Evolutionary conservation across 768 basidiomycete species (phyloP).

Genomic region (Podaxis mareebaensis): DNA sequence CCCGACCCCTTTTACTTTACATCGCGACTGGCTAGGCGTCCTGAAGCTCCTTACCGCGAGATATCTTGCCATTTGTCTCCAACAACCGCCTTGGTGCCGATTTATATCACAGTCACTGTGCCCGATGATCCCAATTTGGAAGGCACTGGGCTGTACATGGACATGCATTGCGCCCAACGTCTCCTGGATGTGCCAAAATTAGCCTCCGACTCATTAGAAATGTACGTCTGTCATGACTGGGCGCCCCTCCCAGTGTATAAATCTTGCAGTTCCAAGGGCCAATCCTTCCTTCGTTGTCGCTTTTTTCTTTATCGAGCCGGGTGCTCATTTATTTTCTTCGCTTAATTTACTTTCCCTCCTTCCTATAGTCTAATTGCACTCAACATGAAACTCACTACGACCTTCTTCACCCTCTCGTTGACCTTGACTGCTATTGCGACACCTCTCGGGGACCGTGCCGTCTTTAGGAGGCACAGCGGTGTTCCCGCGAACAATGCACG

Average conservation of each 20-base stretch:
- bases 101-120: not conserved
- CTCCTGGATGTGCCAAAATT: not conserved
- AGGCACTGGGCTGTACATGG: not conserved
- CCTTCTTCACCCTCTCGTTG: constrained; percentile 29
- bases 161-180: constrained; percentile 6
- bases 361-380: not conserved
- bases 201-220: not conserved
- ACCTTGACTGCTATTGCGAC: constrained; percentile 30
- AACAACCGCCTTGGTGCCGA: not conserved
- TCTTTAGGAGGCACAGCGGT: constrained; percentile 32
- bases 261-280: constrained; percentile 1
- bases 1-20: not conserved
- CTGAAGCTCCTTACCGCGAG: not conserved
- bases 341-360: constrained; percentile 11
- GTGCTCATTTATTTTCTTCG: constrained; percentile 32
- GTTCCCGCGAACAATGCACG: constrained; percentile 25
- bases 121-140: not conserved
- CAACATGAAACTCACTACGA: constrained; percentile 30
- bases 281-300: constrained; percentile 21
- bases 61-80: not conserved
- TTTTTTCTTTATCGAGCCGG: constrained; percentile 31
- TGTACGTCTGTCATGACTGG: not conserved
- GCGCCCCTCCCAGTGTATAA: constrained; percentile 20
- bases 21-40: not conserved
- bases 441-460: constrained; percentile 35